A percentile compares a stretch with the other conserved stretches of the same genome.
These are phyloP conservation scores for Clonostachys rhizophaga DNA, from an alignment of 2,329 filamentous ascomycete genomes.

Conservation along the genomic window DNA sequence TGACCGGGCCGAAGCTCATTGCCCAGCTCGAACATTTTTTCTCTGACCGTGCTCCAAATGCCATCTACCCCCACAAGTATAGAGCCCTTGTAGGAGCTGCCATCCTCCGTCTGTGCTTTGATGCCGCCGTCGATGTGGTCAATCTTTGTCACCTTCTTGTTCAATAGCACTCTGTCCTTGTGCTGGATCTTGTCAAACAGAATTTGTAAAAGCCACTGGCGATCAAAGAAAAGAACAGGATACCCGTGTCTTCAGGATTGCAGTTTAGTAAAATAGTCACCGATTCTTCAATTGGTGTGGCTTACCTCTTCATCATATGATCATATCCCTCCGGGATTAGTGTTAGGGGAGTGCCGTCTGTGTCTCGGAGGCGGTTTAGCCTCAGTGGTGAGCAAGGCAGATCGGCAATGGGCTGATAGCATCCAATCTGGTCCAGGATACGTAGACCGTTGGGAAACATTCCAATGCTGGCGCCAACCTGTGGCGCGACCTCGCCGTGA, in stretches of 20 bases:
- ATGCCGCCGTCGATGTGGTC: slow-evolving; percentile 8
- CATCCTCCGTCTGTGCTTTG: slow-evolving; percentile 10
- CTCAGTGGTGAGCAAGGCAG: not conserved
- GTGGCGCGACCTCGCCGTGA: slow-evolving; percentile 31
- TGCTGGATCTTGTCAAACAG: slow-evolving; percentile 22
- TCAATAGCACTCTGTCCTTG: slow-evolving; percentile 12
- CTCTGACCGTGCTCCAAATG: not conserved
- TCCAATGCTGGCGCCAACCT: slow-evolving; percentile 39
- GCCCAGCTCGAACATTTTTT: slow-evolving; percentile 4
- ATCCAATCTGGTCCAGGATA: slow-evolving; percentile 41
- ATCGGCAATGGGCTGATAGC: slow-evolving; percentile 6
- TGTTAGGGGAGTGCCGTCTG: not conserved
- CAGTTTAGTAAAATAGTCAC: not conserved
- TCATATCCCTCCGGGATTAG: not conserved
- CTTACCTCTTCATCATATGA: no score
- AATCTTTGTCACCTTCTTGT: slow-evolving; percentile 6
- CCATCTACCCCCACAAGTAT: not conserved
- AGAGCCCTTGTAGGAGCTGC: not conserved
- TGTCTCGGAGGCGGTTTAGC: not conserved
- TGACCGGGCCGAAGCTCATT: slow-evolving; percentile 13
- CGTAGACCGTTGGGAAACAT: slow-evolving; percentile 33
- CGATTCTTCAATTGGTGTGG: no score
- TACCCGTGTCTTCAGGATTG: slow-evolving; percentile 16
- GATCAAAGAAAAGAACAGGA: slow-evolving; percentile 22
- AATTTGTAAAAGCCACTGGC: slow-evolving; percentile 20